These are phyloP conservation scores for Epichloe aotearoae DNA, from an alignment of 2,329 filamentous ascomycete species.

Conservation along the genomic window DNA sequence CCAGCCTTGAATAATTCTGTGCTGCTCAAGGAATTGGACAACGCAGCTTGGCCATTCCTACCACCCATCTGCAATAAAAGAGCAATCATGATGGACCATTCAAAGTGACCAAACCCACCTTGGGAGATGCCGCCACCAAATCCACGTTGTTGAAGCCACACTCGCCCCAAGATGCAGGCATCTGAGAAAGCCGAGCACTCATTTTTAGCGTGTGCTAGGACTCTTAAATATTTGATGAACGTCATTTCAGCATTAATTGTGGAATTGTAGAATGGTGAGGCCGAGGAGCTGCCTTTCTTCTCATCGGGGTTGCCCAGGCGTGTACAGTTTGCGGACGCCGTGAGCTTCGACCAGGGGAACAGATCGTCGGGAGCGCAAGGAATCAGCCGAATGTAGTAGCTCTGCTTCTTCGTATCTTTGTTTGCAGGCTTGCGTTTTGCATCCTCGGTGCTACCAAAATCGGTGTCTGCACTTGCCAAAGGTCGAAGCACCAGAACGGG, in stretches of 20 bases:
- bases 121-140: constrained; percentile 54
- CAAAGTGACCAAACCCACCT: constrained; percentile 87
- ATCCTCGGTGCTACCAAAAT: constrained; percentile 7
- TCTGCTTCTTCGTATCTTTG: constrained; percentile 16
- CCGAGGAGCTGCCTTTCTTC: constrained; percentile 24
- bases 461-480: constrained; percentile 10
- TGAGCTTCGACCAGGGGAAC: constrained; percentile 60
- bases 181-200: constrained; percentile 64
- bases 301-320: constrained; percentile 37
- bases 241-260: constrained; percentile 67
- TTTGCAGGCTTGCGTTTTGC: constrained; percentile 10
- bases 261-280: constrained; percentile 83
- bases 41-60: constrained; percentile 52
- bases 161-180: constrained; percentile 71
- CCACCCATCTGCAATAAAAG: constrained; percentile 69
- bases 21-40: constrained; percentile 72
- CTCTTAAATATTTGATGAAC: constrained; percentile 60
- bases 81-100: constrained; percentile 74
- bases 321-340: constrained; percentile 56
- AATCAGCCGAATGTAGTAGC: constrained; percentile 58
- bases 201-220: constrained; percentile 56
- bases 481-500: constrained; percentile 46
- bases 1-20: constrained; percentile 92
- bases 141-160: constrained; percentile 83
- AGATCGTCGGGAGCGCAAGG: constrained; percentile 55